Base-by-base conservation (phyloP, 2,329 filamentous ascomycete species). In the Ilyonectria robusta region DNA sequence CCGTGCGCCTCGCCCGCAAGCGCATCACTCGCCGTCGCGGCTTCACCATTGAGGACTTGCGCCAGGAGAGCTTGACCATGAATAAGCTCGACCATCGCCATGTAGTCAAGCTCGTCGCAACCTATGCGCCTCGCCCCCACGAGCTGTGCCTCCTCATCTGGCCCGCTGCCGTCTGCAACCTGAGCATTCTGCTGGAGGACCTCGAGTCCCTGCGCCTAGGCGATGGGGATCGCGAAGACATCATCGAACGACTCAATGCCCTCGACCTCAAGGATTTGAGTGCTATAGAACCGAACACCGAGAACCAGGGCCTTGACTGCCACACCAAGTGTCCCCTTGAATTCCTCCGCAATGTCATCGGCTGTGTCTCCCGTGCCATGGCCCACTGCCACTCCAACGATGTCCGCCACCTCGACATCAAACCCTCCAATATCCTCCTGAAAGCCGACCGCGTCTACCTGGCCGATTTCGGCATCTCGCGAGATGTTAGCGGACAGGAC, bases 381-480 rank as follows among this genome's bases (percentile, higher is more conserved):
- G 77, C 81, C 1, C 80, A 83, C 63, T 83, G 81, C 62, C 83
- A 85, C 70, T 70, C 75, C 17, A 78, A 81, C 54, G 76, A 81
- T 19, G 81, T 86, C 13, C 79, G 84, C 23, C 84, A 86, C 68
- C 79, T 84, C 5, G 83, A 86, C 59, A 80, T 86, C 40, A 86
- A 86, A 65, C 84, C 84, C 2, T 81, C 80, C 40, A 86, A 86
- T 59, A 85, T 86, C 57, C 78, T 86, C 2, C 76, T 86, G 8
- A 82, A 80, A 62, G 78, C 83, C 1, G 81, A 81, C 6, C 78
- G 82, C 9, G 84, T 86, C 9, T 85, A 85, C 64, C 77, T 86
- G 15, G 82, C 84, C 23, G 84, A 86, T 70, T 86, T 86, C 75
- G 84, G 84, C 40, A 85, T 86, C 26, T 83, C 85, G 13, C 78